Percentiles rank a stretch among this genome's conserved stretches.
Evolutionary conservation across 2,329 filamentous ascomycete species (phyloP).

Genomic region (Fusarium globosum): DNA sequence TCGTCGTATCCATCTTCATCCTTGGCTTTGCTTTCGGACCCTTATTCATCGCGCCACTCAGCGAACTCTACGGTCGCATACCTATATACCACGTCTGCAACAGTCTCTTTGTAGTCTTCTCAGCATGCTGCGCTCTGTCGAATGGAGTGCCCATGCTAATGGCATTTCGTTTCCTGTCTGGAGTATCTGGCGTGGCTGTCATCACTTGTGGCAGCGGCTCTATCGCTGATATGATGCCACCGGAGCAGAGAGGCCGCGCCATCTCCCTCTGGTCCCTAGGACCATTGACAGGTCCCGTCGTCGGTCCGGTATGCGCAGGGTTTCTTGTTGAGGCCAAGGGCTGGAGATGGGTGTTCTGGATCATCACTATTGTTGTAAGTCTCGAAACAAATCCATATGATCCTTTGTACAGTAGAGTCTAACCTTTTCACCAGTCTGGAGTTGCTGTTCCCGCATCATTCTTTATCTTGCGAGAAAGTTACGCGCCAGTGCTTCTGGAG

Average conservation of each 20-base stretch:
- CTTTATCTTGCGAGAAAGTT: conserved; percentile 53
- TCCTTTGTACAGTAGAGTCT: too few relatives aligned
- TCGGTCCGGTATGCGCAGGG: conserved; percentile 60
- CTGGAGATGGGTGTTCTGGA: conserved; percentile 74
- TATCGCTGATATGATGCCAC: conserved; percentile 51
- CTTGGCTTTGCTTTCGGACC: conserved; percentile 64
- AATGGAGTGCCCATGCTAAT: conserved; percentile 54
- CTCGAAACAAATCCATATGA: background rate
- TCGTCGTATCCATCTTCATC: conserved; percentile 58
- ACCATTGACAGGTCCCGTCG: conserved; percentile 53
- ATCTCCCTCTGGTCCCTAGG: conserved; percentile 69
- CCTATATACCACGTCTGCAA: conserved; percentile 57
- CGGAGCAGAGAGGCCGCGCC: conserved; percentile 54
- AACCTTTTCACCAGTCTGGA: background rate
- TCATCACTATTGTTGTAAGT: conserved; percentile 64
- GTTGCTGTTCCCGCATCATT: conserved; percentile 46
- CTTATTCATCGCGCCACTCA: conserved; percentile 59
- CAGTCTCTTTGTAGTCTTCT: conserved; percentile 52
- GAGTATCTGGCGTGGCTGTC: conserved; percentile 63
- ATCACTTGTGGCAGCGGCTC: conserved; percentile 66
- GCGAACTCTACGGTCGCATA: conserved; percentile 60
- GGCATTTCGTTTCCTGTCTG: conserved; percentile 63
- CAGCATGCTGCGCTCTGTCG: conserved; percentile 53
- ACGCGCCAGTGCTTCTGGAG: conserved; percentile 51
- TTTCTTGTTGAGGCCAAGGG: conserved; percentile 69